phyloP scores from a whole-genome alignment of 2,329 filamentous ascomycete species.

The Ascomycota sp. region DNA sequence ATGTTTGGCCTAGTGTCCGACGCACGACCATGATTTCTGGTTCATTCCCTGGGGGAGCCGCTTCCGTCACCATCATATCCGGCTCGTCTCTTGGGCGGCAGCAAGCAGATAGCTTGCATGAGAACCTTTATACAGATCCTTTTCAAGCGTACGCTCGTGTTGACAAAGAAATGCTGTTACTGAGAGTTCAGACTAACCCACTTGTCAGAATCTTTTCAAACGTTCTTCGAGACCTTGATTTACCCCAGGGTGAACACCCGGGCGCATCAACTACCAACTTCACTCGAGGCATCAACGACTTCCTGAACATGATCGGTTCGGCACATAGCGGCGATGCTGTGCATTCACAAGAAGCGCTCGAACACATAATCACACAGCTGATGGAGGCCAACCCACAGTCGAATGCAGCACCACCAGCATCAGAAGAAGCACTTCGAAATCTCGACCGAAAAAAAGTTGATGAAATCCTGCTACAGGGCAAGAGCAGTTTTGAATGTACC shows the following conservation, averaged over 20 bases:
- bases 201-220: slow-evolving; percentile 23
- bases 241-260: slow-evolving; percentile 10
- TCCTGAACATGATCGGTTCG: slow-evolving; percentile 33
- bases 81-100: slow-evolving; percentile 10
- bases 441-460: slow-evolving; percentile 54
- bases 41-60: slow-evolving; percentile 18
- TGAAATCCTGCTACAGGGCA: slow-evolving; percentile 42
- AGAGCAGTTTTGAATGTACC: slow-evolving; percentile 63
- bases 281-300: slow-evolving; percentile 23
- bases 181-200: slow-evolving; percentile 1
- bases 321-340: slow-evolving; percentile 58
- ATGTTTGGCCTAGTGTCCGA: slow-evolving; percentile 10
- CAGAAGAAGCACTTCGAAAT: slow-evolving; percentile 50
- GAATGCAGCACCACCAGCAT: slow-evolving; percentile 65
- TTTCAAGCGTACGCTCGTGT: slow-evolving; percentile 26
- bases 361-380: slow-evolving; percentile 68
- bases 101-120: slow-evolving; percentile 1
- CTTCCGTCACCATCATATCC: slow-evolving; percentile 28
- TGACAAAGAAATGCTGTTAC: background rate
- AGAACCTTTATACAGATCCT: slow-evolving; percentile 12
- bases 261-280: slow-evolving; percentile 7
- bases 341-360: slow-evolving; percentile 75
- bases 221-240: slow-evolving; percentile 18
- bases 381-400: slow-evolving; percentile 67
- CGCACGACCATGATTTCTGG: slow-evolving; percentile 17